phyloP scores from a whole-genome alignment of 345 rosid species.

The Luvunga scandens region DNA sequence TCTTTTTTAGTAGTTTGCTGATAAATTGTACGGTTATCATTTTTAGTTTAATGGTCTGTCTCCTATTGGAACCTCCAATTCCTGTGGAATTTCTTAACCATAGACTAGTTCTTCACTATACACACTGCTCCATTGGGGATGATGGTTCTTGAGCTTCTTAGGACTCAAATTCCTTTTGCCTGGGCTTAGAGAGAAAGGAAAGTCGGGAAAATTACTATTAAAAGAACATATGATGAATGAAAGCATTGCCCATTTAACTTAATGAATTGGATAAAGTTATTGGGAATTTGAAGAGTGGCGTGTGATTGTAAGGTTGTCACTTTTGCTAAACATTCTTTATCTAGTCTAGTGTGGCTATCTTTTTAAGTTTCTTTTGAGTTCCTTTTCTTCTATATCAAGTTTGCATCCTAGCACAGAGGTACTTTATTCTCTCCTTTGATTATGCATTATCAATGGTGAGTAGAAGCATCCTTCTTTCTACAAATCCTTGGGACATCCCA shows the following conservation, averaged over 20 bases:
- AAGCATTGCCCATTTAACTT: background rate
- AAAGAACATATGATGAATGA: background rate
- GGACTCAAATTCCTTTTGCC: background rate
- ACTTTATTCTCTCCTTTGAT: conserved; percentile 15
- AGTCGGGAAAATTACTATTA: background rate
- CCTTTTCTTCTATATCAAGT: background rate
- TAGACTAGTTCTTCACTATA: background rate
- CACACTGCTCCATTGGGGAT: background rate
- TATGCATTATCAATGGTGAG: conserved; percentile 11
- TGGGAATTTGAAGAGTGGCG: conserved; percentile 4
- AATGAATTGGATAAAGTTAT: background rate
- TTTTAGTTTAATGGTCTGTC: background rate
- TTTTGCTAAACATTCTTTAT: background rate
- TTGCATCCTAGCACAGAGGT: background rate
- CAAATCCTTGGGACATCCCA: conserved; percentile 16
- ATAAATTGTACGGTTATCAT: background rate
- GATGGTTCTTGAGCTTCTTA: background rate
- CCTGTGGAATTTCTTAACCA: background rate
- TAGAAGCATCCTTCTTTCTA: conserved; percentile 12
- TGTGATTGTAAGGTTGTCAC: background rate
- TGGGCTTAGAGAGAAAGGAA: background rate
- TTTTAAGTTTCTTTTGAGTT: background rate
- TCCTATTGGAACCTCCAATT: background rate
- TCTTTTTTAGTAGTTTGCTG: background rate
- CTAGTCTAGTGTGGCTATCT: background rate